Conservation (phyloP, 2,329 filamentous ascomycete species). For the Didymella exigua region DNA sequence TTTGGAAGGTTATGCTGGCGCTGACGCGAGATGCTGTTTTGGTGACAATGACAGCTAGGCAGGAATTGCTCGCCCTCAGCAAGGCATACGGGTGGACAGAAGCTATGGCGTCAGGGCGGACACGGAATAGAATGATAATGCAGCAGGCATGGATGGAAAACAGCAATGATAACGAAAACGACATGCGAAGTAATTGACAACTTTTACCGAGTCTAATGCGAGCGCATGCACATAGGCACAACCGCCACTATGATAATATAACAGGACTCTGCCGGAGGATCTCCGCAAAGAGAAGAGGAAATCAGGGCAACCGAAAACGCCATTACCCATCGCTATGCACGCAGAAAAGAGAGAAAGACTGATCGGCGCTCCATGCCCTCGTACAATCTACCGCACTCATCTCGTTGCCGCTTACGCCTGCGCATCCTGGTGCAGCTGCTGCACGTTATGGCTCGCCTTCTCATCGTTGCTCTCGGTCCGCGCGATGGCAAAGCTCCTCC, state of each 20-base stretch:
- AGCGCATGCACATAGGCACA: slow-evolving; percentile 12
- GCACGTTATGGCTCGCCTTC: slow-evolving; percentile 23
- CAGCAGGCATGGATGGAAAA: neutral
- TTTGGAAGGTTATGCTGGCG: neutral
- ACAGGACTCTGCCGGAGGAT: slow-evolving; percentile 7
- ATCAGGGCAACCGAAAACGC: neutral
- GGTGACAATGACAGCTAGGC: neutral
- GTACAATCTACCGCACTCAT: slow-evolving; percentile 5
- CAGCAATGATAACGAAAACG: neutral
- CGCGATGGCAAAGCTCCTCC: slow-evolving; percentile 37
- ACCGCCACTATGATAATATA: slow-evolving; percentile 1
- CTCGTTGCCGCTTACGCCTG: neutral
- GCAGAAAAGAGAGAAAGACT: slow-evolving; percentile 15
- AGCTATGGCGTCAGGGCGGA: neutral
- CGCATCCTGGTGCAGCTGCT: slow-evolving; percentile 23
- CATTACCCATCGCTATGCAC: slow-evolving; percentile 16
- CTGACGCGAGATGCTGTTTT: neutral
- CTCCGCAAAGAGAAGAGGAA: neutral
- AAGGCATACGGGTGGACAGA: neutral
- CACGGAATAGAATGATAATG: neutral
- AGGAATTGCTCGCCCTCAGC: neutral
- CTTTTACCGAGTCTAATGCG: slow-evolving; percentile 7
- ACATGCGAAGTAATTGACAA: neutral
- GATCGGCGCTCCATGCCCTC: neutral
- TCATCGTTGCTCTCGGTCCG: slow-evolving; percentile 31